Evolutionary conservation across 2,329 filamentous ascomycete species (phyloP).

Genomic region (Botrytis deweyae): DNA sequence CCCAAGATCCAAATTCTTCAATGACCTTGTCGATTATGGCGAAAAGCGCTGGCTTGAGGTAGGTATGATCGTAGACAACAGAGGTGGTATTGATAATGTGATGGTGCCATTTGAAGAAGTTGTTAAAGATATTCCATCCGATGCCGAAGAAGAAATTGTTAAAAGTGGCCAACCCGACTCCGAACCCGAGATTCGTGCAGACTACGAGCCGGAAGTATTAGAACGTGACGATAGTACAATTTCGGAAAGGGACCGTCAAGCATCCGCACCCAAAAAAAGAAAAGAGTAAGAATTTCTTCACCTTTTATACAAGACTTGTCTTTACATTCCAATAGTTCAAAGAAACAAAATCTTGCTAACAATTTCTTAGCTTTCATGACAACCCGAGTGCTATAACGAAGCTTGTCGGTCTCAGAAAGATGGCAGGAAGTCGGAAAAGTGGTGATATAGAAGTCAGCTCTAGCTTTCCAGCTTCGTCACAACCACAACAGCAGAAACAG

Average conservation of each 20-base stretch:
- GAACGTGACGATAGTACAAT: neutral
- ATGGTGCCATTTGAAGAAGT: constrained; percentile 39
- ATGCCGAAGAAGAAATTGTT: neutral
- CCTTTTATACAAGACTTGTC: neutral
- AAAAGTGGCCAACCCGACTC: neutral
- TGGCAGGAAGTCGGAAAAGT: neutral
- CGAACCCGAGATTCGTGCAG: constrained; percentile 22
- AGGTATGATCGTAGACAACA: constrained; percentile 41
- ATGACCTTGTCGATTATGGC: constrained; percentile 48
- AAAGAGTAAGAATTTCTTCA: neutral
- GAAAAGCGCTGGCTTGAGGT: constrained; percentile 48
- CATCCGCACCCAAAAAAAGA: neutral
- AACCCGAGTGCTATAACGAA: neutral
- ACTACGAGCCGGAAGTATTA: constrained; percentile 18
- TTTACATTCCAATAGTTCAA: neutral
- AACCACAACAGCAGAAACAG: neutral
- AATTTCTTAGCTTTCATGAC: neutral
- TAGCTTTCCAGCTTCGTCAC: neutral
- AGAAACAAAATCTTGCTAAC: neutral
- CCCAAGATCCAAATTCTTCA: constrained; percentile 50
- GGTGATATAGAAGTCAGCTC: neutral
- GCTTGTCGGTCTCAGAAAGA: neutral
- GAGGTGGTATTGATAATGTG: constrained; percentile 44
- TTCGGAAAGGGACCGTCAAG: neutral
- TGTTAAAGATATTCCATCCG: constrained; percentile 37